Conservation (phyloP, 371 early-diverging fungal genomes). For the Coemansia sp. region DNA sequence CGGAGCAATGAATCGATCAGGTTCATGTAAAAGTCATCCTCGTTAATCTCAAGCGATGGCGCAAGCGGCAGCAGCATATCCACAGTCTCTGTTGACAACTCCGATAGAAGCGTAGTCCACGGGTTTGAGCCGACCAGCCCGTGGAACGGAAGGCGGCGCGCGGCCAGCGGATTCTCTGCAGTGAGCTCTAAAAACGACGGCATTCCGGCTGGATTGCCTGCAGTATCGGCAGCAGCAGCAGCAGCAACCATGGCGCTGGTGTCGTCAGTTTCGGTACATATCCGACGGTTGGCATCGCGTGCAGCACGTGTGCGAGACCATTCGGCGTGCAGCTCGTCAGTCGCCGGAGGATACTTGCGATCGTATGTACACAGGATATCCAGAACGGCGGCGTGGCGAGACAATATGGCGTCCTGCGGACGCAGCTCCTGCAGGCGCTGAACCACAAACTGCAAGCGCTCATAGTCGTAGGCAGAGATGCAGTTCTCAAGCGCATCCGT, state of each 20-base stretch:
- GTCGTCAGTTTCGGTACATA: neutral
- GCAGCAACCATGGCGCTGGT: neutral
- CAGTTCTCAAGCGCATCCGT: slow-evolving; percentile 44
- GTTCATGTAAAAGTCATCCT: slow-evolving; percentile 57
- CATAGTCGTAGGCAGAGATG: slow-evolving; percentile 62
- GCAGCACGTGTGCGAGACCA: slow-evolving; percentile 18
- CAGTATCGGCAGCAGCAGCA: neutral
- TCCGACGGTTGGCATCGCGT: slow-evolving; percentile 12
- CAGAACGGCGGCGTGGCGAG: slow-evolving; percentile 34
- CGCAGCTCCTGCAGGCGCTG: slow-evolving; percentile 38
- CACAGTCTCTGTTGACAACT: slow-evolving; percentile 54
- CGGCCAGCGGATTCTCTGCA: slow-evolving; percentile 44
- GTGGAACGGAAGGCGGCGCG: slow-evolving; percentile 60
- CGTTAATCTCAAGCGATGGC: slow-evolving; percentile 49
- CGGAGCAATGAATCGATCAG: slow-evolving; percentile 54
- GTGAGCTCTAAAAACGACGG: slow-evolving; percentile 5
- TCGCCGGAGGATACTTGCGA: slow-evolving; percentile 44
- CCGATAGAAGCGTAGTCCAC: slow-evolving; percentile 50
- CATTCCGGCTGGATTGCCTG: too few species aligned
- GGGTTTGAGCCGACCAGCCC: slow-evolving; percentile 46
- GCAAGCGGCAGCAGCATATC: slow-evolving; percentile 54
- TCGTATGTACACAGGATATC: slow-evolving; percentile 55
- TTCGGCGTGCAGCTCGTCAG: slow-evolving; percentile 52
- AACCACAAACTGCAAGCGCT: slow-evolving; percentile 51
- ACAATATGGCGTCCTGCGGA: slow-evolving; percentile 26